Evolutionary conservation across 306 rosid genomes (phyloP), one percentile per base, ranked within the genome.

Genomic region (Cicer yamashitae): DNA sequence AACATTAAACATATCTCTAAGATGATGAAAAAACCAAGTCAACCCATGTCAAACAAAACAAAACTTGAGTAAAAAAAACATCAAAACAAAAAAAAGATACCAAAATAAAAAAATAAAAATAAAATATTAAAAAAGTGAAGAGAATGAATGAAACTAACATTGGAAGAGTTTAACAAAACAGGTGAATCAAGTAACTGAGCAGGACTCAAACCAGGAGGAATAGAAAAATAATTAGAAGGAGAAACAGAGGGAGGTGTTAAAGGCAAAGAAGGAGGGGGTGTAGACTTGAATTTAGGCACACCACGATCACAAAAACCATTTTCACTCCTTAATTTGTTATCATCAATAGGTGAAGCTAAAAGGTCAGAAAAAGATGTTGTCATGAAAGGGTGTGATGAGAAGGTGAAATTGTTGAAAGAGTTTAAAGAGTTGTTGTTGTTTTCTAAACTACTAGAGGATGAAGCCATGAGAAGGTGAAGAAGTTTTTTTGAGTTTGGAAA

Each of bases 181-280:
- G 98, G 98, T 0, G 98, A 93, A 84, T 93, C 97, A 30, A 93
- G 92, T 38, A 93, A 86, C 37, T 93, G 93, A 53, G 98, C 92
- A 0, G 96, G 98, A 56, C 97, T 93, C 70, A 93, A 64, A 20
- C 97, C 98, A 73, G 90, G 74, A 5, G 97, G 98, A 67, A 93
- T 88, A 38, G 97, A 71, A 57, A 93, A 93, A 73, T 88, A 91
- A 45, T 93, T 85, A 58, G 96, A 91, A 37, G 96, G 98, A 76
- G 96, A 91, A 10, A 86, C 39, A 1, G 89, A 71, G 3, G 97
- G 90, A 0, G 98, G 97, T 22, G 96, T 88, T 0, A 93, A 83
- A 56, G 97, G 97, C 6, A 93, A 70, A 45, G 94, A 88, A 11
- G 97, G 98, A 6, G 98, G 98, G 1, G 96, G 90, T 14, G 82